phyloP scores from a whole-genome alignment of 495 filamentous ascomycete species.

The Aspergillus panamensis region DNA sequence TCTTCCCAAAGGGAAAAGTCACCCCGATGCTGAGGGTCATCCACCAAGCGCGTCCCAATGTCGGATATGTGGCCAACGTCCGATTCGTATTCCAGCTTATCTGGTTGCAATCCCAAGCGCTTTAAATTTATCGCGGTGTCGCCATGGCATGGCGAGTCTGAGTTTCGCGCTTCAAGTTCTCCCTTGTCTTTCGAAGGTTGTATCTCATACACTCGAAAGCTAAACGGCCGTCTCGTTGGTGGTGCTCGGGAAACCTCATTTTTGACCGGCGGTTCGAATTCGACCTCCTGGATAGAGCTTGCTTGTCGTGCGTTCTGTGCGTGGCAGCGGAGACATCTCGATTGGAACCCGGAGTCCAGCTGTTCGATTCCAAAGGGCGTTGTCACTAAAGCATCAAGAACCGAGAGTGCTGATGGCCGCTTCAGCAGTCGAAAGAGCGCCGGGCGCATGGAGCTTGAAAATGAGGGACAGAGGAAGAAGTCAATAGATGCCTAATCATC shows the following conservation, averaged over 20 bases:
- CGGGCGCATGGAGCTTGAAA: slow-evolving; percentile 46
- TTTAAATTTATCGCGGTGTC: slow-evolving; percentile 4
- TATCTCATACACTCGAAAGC: slow-evolving; percentile 34
- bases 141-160: neutral
- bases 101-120: slow-evolving; percentile 26
- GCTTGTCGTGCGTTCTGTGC: slow-evolving; percentile 18
- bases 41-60: slow-evolving; percentile 49
- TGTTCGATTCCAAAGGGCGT: slow-evolving; percentile 39
- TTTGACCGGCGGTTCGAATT: slow-evolving; percentile 2
- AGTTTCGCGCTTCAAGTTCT: neutral
- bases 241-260: neutral
- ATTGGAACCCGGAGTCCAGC: slow-evolving; percentile 23
- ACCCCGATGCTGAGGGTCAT: slow-evolving; percentile 42
- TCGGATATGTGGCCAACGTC: slow-evolving; percentile 42
- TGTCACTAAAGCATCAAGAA: slow-evolving; percentile 42
- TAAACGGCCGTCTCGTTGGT: slow-evolving; percentile 20
- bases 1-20: slow-evolving; percentile 64
- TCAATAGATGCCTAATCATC: slow-evolving; percentile 27
- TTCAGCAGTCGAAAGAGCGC: slow-evolving; percentile 52
- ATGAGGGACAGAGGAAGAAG: slow-evolving; percentile 17
- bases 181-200: slow-evolving; percentile 12
- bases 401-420: slow-evolving; percentile 50
- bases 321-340: slow-evolving; percentile 33
- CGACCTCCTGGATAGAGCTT: neutral
- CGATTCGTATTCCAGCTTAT: slow-evolving; percentile 49